Evolutionary conservation across 148 eudicot species (phyloP).

Genomic region (Beta vulgaris): DNA sequence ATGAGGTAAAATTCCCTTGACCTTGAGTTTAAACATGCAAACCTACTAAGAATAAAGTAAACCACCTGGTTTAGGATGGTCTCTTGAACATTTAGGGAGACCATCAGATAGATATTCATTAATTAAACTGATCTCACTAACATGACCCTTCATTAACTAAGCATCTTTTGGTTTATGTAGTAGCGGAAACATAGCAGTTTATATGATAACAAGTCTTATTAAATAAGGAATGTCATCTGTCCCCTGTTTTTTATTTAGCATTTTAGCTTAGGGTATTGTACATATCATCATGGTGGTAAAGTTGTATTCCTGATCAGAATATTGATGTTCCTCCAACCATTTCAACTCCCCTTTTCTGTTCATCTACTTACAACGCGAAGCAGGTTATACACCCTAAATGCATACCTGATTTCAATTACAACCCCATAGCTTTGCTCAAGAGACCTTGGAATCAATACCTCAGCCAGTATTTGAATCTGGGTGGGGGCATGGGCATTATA

Average conservation of each 20-base stretch:
- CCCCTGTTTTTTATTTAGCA: not conserved
- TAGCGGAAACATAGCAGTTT: not conserved
- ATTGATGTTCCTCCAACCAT: not conserved
- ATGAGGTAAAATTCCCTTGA: conserved; percentile 48
- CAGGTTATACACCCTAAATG: no score
- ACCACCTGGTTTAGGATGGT: not conserved
- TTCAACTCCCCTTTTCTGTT: not conserved
- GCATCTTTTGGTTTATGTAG: not conserved
- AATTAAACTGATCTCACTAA: not conserved
- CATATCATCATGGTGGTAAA: not conserved
- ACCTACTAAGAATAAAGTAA: not conserved
- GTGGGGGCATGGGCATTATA: no score
- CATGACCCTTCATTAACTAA: not conserved
- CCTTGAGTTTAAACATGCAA: not conserved
- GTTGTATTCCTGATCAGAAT: not conserved
- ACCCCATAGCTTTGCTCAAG: no score
- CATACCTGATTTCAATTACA: no score
- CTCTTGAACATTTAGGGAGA: not conserved
- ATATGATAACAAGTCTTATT: not conserved
- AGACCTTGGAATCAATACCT: not conserved
- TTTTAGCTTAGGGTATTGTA: not conserved
- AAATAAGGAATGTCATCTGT: not conserved
- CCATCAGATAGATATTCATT: not conserved
- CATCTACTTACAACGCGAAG: no score
- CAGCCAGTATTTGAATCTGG: no score